phyloP scores from a whole-genome alignment of 768 basidiomycete genomes.

The Auriculariales sp. region DNA sequence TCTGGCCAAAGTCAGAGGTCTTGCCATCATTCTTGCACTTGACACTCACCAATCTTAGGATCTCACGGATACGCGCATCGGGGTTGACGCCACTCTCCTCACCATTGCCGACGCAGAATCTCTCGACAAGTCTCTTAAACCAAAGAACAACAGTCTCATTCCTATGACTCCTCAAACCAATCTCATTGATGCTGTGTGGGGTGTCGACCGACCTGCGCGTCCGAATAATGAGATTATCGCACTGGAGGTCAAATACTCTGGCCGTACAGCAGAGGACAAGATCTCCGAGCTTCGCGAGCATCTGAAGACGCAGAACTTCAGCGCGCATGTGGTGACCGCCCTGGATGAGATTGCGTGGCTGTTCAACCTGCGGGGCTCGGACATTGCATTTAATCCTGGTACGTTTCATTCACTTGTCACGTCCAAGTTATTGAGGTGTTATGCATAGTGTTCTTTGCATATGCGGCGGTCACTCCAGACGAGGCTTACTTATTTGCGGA shows the following conservation, averaged over 20 bases:
- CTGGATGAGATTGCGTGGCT: conserved; percentile 94
- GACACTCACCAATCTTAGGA: conserved; percentile 25
- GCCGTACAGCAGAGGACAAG: conserved; percentile 43
- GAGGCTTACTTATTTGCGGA: conserved; percentile 48
- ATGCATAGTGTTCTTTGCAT: conserved; percentile 73
- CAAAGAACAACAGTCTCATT: conserved; percentile 45
- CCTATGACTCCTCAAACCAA: conserved; percentile 46
- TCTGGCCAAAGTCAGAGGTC: conserved; percentile 41
- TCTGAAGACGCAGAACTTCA: conserved; percentile 29
- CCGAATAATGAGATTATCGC: conserved; percentile 54
- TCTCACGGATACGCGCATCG: conserved; percentile 51
- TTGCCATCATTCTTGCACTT: not conserved
- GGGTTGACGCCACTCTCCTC: conserved; percentile 72
- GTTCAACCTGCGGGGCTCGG: conserved; percentile 82
- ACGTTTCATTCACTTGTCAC: not conserved
- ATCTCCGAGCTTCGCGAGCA: conserved; percentile 50
- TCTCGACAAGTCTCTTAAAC: conserved; percentile 40
- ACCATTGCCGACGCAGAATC: conserved; percentile 54
- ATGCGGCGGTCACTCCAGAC: conserved; percentile 57
- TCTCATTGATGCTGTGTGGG: conserved; percentile 72
- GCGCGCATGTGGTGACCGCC: conserved; percentile 66
- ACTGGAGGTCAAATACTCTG: conserved; percentile 63
- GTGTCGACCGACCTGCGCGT: conserved; percentile 42
- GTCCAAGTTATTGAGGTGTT: not conserved
- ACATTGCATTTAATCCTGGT: conserved; percentile 82